phyloP scores from a whole-genome alignment of 2,329 filamentous ascomycete species.

The Ophiocordyceps unilateralis region DNA sequence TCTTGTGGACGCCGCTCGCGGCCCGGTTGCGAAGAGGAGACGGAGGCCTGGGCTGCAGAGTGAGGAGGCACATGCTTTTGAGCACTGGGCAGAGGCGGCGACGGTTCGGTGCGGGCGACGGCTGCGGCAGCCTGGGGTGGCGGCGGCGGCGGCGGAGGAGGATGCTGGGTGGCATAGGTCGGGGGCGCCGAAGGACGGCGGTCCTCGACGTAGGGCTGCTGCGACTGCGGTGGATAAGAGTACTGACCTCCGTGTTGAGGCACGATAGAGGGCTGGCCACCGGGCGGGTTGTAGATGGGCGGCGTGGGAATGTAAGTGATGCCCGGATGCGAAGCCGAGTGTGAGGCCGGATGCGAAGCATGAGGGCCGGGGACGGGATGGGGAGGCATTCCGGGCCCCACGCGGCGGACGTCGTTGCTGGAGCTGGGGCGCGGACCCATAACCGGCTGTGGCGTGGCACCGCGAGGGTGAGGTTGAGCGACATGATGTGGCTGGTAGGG shows the following conservation, averaged over 20 bases:
- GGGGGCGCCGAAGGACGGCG: slow-evolving; percentile 59
- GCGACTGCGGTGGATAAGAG: slow-evolving; percentile 30
- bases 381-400: slow-evolving; percentile 55
- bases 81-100: slow-evolving; percentile 40
- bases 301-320: slow-evolving; percentile 78
- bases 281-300: slow-evolving; percentile 57
- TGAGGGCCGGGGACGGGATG: slow-evolving; percentile 36
- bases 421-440: slow-evolving; percentile 53
- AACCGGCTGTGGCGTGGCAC: slow-evolving; percentile 65
- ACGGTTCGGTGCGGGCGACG: slow-evolving; percentile 34
- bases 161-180: slow-evolving; percentile 40
- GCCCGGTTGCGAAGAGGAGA: slow-evolving; percentile 22
- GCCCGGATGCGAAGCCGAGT: slow-evolving; percentile 8
- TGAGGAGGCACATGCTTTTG: slow-evolving; percentile 30
- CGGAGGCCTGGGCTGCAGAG: slow-evolving; percentile 27
- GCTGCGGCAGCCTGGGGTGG: slow-evolving; percentile 24
- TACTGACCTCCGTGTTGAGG: slow-evolving; percentile 23
- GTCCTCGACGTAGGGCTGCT: slow-evolving; percentile 59
- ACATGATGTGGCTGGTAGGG: slow-evolving; percentile 39
- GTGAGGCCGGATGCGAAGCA: background rate
- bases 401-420: slow-evolving; percentile 59
- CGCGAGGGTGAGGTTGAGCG: slow-evolving; percentile 31
- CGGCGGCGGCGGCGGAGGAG: slow-evolving; percentile 14
- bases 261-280: slow-evolving; percentile 19
- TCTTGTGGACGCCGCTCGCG: slow-evolving; percentile 27